Evolutionary conservation across 176 grass and related monocot species (phyloP), one percentile per base, ranked within the genome.

Genomic region (Poa pratensis): DNA sequence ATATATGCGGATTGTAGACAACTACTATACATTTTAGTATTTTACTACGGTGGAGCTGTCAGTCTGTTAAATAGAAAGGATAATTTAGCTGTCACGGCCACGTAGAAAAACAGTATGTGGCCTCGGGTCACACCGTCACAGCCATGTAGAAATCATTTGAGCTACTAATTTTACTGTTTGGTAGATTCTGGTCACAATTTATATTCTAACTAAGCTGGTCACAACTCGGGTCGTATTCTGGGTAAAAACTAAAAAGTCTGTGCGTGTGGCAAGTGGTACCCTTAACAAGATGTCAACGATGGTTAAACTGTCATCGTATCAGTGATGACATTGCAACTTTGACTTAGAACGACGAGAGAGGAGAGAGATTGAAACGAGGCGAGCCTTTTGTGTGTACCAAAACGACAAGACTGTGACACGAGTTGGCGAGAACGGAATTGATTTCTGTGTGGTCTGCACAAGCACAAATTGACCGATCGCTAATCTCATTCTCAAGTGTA

Each of bases 271-370:
- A 52, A 81, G 8, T 51, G 32, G 28, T 9, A 45, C 65, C 83
- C 55, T 24, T 78, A 43, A 4, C 30, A 35, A 26, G 74, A 74
- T 65, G 55, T 87, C 84, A 90, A 90, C 34, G 48, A 83, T 83
- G 50, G 57, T 55, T 83, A 79, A 90, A 79, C 74, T 82, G 57
- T 90, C 84, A 58, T 54, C 69, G 79, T 66, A 90, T 86, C 70
- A 23, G 16, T 58, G 74, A 19, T 86, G 84, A 86, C 64, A 78
- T 9, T 83, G 27, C 64, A 58, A 65, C 15, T 30, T 53, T 34
- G 76, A 84, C 87, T 75, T 67, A 7, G 17, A 19, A 54, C 52
- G 45, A 75, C 68, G 60, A 49, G 69, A 4, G 20, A 37, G 22
- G 45, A 23, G 58, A 66, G 22, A 15, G 32, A 2, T 13, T 14